A percentile compares a stretch with the other conserved stretches of the same genome.
Evolutionary conservation across 192 early-diverging fungal genomes (phyloP).

Genomic region (Rhizophagus prolifer): DNA sequence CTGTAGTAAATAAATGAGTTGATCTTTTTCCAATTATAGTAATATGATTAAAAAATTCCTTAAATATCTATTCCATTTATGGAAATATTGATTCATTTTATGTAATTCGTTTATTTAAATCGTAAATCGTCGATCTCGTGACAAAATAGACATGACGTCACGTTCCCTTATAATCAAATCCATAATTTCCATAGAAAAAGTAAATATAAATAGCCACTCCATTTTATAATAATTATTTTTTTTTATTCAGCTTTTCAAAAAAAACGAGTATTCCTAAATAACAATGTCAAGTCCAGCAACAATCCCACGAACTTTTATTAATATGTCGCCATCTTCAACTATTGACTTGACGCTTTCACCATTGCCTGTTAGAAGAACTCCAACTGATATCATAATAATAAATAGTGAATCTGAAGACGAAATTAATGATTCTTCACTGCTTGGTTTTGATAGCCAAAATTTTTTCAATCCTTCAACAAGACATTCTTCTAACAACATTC

Average conservation of each 20-base stretch:
- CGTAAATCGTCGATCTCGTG: no score
- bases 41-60: no score
- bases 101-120: no score
- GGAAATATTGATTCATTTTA: no score
- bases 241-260: neutral
- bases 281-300: neutral
- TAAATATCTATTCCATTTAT: no score
- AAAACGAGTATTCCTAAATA: neutral
- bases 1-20: no score
- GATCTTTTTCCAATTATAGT: no score
- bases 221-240: no score
- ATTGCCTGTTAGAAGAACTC: neutral
- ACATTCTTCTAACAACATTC: neutral
- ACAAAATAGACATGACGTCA: no score
- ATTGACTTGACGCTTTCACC: neutral
- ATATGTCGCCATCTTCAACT: neutral
- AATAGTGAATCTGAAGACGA: constrained; percentile 3
- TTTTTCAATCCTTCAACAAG: neutral
- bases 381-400: neutral
- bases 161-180: no score
- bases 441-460: neutral
- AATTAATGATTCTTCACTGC: neutral
- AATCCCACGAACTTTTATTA: neutral
- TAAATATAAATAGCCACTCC: no score
- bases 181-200: no score